Evolutionary conservation across 108 stramenopile species (phyloP), one percentile per base, ranked within the genome.

Genomic region (Fragilariopsis cylindrus): DNA sequence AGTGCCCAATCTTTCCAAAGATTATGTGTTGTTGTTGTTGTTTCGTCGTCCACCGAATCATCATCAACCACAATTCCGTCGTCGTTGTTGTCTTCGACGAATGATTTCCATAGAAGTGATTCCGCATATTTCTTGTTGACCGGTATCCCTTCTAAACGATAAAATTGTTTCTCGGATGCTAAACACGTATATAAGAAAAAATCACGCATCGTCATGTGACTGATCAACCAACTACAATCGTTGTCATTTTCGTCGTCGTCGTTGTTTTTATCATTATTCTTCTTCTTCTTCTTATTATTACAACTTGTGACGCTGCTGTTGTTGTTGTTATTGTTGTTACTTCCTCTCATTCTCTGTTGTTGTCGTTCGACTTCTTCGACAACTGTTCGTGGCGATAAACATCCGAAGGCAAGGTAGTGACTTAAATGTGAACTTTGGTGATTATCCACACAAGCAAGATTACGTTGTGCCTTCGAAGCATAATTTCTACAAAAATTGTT

Each of bases 201-300:
- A 55, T 91, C 87, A n/a, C 87, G 74, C 87, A 91, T 91, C 49
- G 84, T 83, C 86, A 91, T 79, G 69, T 91, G 88, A 48, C 78
- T 82, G 1, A 82, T 63, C 53, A 91, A 65, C 90, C 90, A 91
- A 54, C 73, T 66, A 7, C 76, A 68, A 69, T 80, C 80, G 66
- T 53, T 62, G 18, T 57, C 40, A 52, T 66, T 67, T 48, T 45
- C 62, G 42, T 13, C 2, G 4, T 63, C 0, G 4, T 63, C 7
- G 52, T 60, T 62, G 60, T 62, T 43, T 44, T 43, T 41, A 4
- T 11, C 4, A 6, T 45, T 15, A n/a, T 63, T 0, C 0, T 45
- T 42, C 5, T 63, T n/a, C 0, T 63, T 62, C 30, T 42, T 7
- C 2, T 6, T 40, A 1, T 15, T n/a, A 1, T 2, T 30, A 30